Base-by-base conservation (phyloP, 441 rosid genomes). In the Gossypium trilobum region DNA sequence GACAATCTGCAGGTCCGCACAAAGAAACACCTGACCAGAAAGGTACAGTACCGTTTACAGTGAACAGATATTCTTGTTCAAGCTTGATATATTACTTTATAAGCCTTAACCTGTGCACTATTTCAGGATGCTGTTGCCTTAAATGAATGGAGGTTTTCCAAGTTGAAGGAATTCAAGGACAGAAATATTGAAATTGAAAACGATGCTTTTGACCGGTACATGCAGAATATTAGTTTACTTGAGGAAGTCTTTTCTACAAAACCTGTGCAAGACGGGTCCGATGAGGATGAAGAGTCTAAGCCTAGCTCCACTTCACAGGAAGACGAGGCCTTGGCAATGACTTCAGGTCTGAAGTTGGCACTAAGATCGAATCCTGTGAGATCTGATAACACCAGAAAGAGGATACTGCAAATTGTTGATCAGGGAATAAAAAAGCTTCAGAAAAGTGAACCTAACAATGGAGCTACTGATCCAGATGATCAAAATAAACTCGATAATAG, bases 131-230 rank as follows among this genome's bases (percentile, higher is more conserved):
- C 93, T 60, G 83, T 83, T 27, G 84, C 87, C 61, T 84, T 95
- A 65, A 95, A 92, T 70, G 97, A 89, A 71, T 95, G 99, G 99
- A 87, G 99, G 82, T 92, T 91, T 84, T 80, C 86, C 19, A 95
- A 87, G 87, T 79, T 95, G 50, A 91, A 88, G 82, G 92, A 95
- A 75, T 86, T 75, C 78, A 85, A 72, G 79, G 93, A 91, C 51
- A 81, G 89, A 77, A 89, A 87, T 76, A 81, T 89, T 23, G 92
- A 88, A 78, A 83, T 83, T 19, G 96, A 91, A 84, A 89, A 88
- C 57, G 92, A 89, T 80, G 91, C 95, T 48, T 95, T 95, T 85
- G 96, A 86, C 73, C 86, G 87, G 72, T 95, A 92, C 76, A 86
- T 88, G 91, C 85, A 81, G 74, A 89, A 92, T 78, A 80, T 88